Evolutionary conservation across 169 alveolate species (phyloP).

Genomic region (Besnoitia besnoiti): DNA sequence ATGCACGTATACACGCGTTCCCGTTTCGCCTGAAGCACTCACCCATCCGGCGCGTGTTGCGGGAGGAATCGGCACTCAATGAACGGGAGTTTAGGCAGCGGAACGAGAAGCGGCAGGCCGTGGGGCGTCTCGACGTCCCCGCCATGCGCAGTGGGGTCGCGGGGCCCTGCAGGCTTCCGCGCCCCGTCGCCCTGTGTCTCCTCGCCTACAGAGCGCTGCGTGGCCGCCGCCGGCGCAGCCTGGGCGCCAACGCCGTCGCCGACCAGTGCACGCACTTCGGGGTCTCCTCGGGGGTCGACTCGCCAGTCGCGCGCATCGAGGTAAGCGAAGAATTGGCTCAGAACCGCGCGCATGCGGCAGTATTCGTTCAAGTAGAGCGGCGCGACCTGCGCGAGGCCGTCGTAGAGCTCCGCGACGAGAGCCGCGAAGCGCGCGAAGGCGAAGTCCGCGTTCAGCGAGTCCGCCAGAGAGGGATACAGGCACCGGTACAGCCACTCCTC

Average conservation of each 20-base stretch:
- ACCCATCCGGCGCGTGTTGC: constrained; percentile 11
- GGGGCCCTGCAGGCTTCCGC: background rate
- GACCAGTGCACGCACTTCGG: background rate
- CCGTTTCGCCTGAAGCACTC: no score
- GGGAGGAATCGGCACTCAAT: constrained; percentile 30
- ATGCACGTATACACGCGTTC: no score
- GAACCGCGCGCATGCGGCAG: background rate
- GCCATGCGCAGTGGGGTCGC: no score
- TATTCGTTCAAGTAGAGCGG: background rate
- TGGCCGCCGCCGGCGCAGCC: background rate
- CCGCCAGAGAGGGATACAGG: background rate
- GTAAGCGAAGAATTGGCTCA: background rate
- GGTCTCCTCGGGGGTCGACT: background rate
- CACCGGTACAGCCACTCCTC: background rate
- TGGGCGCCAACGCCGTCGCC: background rate
- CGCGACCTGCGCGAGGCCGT: background rate
- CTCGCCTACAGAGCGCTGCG: background rate
- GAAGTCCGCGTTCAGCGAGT: background rate
- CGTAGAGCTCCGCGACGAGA: background rate
- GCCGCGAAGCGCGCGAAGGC: background rate
- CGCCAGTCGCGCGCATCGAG: background rate
- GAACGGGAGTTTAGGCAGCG: constrained; percentile 9
- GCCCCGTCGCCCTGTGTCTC: background rate
- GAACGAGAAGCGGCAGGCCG: constrained; percentile 1
- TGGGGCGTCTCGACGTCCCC: background rate